Evolutionary conservation across 345 rosid species (phyloP), one percentile per base, ranked within the genome.

Genomic region (Hypericum perforatum): DNA sequence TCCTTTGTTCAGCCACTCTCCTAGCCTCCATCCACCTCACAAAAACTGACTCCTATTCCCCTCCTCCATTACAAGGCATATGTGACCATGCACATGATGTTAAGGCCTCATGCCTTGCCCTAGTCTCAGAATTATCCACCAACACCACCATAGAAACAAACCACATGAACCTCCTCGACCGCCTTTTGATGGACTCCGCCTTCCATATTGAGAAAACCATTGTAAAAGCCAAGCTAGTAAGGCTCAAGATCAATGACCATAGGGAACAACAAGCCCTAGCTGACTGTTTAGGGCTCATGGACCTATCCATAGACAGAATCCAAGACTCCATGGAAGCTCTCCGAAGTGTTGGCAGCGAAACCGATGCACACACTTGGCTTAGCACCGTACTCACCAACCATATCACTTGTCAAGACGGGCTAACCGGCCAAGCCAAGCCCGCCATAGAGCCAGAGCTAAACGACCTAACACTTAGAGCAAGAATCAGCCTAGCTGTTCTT

Each of bases 231-330:
- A 48, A 7, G 1, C 7, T 39, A 43, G 36, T 8, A 3, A 61
- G 7, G 0, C 36, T 12, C 40, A 40, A 12, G 41, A 6, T 44
- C 52, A 44, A 53, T 39, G 51, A 9, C 42, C 53, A n/a, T 7
- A 39, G 22, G 8, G 36, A 38, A 5, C 6, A 45, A 53, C 39
- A 45, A n/a, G 12, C 54, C 9, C 40, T 61, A 16, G 53, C 40
- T 52, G 65, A 61, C 32, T 61, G 65, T 16, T 5, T 45, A 38
- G 46, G 53, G 58, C 53, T 61, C 0, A 61, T 81, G 86, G 86
- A 78, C 8, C 54, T 69, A 43, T 81, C 95, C 16, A 48, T 54
- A 49, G 78, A 76, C 7, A 71, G 86, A 59, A 65, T 22, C 65
- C 3, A 56, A 6, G 50, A 37, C 43, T 55, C 64, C 10, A 37